Evolutionary conservation across 1,139 yeast genomes (phyloP).

Genomic region (Saccharomyces hybrid): DNA sequence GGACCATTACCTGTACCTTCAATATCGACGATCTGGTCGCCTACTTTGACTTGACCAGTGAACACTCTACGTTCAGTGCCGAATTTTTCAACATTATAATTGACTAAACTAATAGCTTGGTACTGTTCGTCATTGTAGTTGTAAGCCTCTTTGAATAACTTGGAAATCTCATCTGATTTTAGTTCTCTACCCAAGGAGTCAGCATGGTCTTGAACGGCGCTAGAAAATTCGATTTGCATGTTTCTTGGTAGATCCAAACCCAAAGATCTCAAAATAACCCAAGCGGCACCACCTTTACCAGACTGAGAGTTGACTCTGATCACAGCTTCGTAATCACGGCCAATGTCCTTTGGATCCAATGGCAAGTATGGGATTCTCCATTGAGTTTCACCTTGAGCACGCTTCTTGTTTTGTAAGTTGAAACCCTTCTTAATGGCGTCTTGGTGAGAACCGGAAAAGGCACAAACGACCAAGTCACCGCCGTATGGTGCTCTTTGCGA

Average conservation of each 20-base stretch:
- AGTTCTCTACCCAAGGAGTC: constrained; percentile 82
- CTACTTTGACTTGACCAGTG: constrained; percentile 40
- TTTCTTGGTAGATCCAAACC: constrained; percentile 91
- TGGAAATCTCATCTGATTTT: constrained; percentile 65
- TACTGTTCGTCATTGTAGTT: constrained; percentile 44
- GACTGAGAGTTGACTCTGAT: constrained; percentile 96
- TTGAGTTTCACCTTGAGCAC: constrained; percentile 36
- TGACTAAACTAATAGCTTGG: constrained; percentile 37
- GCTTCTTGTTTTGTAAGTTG: constrained; percentile 45
- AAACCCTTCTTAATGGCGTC: constrained; percentile 98
- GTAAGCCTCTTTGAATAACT: constrained; percentile 65
- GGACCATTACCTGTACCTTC: constrained; percentile 91
- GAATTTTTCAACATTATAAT: constrained; percentile 40
- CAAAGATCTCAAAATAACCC: constrained; percentile 83
- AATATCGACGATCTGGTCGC: constrained; percentile 43
- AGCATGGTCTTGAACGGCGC: constrained; percentile 72
- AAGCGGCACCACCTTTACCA: constrained; percentile 98
- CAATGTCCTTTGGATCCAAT: constrained; percentile 91
- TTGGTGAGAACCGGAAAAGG: constrained; percentile 94
- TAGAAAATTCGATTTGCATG: constrained; percentile 83
- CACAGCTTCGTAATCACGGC: constrained; percentile 94
- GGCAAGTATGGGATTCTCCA: constrained; percentile 96
- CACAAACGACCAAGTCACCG: constrained; percentile 93
- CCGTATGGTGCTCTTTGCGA: constrained; percentile 94
- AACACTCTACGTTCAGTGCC: constrained; percentile 41